Conservation (phyloP, 2,329 filamentous ascomycete genomes). For the Cordyceps fumosorosea region DNA sequence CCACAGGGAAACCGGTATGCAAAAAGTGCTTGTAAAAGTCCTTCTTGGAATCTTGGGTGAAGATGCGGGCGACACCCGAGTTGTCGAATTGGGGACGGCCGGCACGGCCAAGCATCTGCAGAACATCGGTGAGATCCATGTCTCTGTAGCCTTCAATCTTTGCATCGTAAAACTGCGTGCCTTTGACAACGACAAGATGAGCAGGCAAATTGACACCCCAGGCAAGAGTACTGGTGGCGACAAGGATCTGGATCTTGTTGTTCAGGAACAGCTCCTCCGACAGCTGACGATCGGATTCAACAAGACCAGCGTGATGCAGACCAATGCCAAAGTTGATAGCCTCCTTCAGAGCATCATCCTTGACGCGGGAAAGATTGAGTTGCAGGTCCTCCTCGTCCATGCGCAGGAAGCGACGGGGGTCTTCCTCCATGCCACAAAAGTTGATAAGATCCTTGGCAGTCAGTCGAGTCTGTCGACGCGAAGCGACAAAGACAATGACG, state of each 20-base stretch:
- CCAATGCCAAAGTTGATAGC: constrained; percentile 97
- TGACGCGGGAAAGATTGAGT: constrained; percentile 79
- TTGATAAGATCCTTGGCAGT: constrained; percentile 97
- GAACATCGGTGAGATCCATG: constrained; percentile 96
- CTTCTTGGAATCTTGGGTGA: constrained; percentile 96
- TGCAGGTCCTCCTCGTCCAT: constrained; percentile 95
- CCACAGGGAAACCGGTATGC: constrained; percentile 95
- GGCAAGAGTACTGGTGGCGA: constrained; percentile 91
- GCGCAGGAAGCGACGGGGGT: constrained; percentile 82
- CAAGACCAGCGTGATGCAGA: constrained; percentile 91
- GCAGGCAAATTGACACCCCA: constrained; percentile 98
- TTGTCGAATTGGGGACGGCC: constrained; percentile 95
- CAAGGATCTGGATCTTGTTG: constrained; percentile 95
- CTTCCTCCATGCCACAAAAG: constrained; percentile 96
- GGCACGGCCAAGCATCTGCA: constrained; percentile 95
- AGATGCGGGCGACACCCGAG: constrained; percentile 92
- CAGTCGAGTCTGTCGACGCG: constrained; percentile 84
- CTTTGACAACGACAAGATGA: constrained; percentile 94
- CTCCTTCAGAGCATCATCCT: constrained; percentile 87
- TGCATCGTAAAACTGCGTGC: constrained; percentile 95
- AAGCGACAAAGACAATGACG: constrained; percentile 97
- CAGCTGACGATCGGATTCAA: constrained; percentile 86
- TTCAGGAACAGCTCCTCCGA: constrained; percentile 92
- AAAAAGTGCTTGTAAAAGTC: constrained; percentile 99
- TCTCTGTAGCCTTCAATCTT: constrained; percentile 97